A percentile compares a stretch with the other conserved stretches of the same genome.
These are phyloP conservation scores for Quercus rubra DNA, from an alignment of 306 rosid species.

Conservation along the genomic window DNA sequence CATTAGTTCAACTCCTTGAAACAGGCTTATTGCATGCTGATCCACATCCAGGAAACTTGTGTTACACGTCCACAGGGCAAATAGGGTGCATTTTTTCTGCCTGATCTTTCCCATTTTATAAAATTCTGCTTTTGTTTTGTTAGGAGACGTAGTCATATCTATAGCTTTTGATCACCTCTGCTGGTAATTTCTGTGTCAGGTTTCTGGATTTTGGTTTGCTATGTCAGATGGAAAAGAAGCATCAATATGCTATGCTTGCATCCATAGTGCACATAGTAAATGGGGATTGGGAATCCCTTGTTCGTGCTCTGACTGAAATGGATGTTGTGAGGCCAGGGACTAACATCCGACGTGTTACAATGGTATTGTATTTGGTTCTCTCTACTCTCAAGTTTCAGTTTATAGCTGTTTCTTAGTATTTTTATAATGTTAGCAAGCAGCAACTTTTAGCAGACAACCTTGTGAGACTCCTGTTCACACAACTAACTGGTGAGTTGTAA, in stretches of 20 bases:
- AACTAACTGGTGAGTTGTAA: slow-evolving; percentile 13
- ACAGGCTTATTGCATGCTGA: slow-evolving; percentile 97
- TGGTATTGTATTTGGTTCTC: slow-evolving; percentile 46
- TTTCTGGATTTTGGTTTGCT: slow-evolving; percentile 97
- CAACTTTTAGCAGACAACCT: background rate
- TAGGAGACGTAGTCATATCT: background rate
- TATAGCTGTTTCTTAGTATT: background rate
- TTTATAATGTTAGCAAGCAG: background rate
- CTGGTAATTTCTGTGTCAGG: slow-evolving; percentile 37
- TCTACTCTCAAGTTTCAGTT: slow-evolving; percentile 15
- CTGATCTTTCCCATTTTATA: slow-evolving; percentile 1
- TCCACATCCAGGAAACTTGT: slow-evolving; percentile 98
- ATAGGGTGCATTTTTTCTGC: slow-evolving; percentile 55
- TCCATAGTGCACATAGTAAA: slow-evolving; percentile 92
- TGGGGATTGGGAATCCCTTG: slow-evolving; percentile 96
- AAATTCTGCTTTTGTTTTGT: slow-evolving; percentile 14
- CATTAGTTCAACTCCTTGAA: slow-evolving; percentile 90
- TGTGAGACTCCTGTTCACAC: slow-evolving; percentile 16
- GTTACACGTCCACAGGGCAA: slow-evolving; percentile 82
- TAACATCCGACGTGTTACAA: slow-evolving; percentile 64
- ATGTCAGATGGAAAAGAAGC: slow-evolving; percentile 94
- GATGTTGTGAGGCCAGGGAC: slow-evolving; percentile 87
- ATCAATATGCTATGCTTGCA: slow-evolving; percentile 94
- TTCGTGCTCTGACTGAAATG: slow-evolving; percentile 70
- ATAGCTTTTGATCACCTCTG: slow-evolving; percentile 1